These are phyloP conservation scores for Jackrogersella multiformis DNA, from an alignment of 495 filamentous ascomycete genomes.

Conservation along the genomic window DNA sequence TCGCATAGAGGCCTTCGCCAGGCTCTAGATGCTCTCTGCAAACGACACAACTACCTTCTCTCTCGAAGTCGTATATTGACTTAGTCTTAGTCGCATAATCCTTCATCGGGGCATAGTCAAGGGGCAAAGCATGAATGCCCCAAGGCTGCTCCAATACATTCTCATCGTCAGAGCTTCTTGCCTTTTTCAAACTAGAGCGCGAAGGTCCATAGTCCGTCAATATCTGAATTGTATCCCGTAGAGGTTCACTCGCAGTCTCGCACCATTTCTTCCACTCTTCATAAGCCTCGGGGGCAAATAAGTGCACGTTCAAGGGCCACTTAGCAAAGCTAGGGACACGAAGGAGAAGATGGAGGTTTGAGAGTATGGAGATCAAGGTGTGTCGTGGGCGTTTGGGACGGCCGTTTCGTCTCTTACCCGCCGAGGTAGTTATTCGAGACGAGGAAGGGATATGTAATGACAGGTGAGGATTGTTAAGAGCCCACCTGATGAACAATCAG, in stretches of 20 bases:
- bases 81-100: slow-evolving; percentile 76
- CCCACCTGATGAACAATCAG: slow-evolving; percentile 72
- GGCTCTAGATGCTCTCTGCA: slow-evolving; percentile 64
- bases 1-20: slow-evolving; percentile 64
- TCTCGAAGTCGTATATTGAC: slow-evolving; percentile 67
- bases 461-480: slow-evolving; percentile 82
- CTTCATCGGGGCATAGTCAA: slow-evolving; percentile 72
- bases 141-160: slow-evolving; percentile 37
- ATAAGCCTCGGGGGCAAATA: slow-evolving; percentile 77
- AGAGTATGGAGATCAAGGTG: slow-evolving; percentile 69
- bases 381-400: slow-evolving; percentile 62
- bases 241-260: slow-evolving; percentile 54
- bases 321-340: slow-evolving; percentile 76
- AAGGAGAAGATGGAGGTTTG: slow-evolving; percentile 81
- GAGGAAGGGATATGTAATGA: slow-evolving; percentile 74
- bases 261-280: slow-evolving; percentile 71
- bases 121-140: slow-evolving; percentile 67
- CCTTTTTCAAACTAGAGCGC: not conserved
- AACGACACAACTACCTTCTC: slow-evolving; percentile 67
- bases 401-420: slow-evolving; percentile 51
- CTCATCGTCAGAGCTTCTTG: slow-evolving; percentile 6
- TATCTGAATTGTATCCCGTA: slow-evolving; percentile 63
- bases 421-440: slow-evolving; percentile 60
- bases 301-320: slow-evolving; percentile 86
- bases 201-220: slow-evolving; percentile 61